Percentiles rank a stretch among this genome's conserved stretches.
phyloP scores from a whole-genome alignment of 2,329 filamentous ascomycete genomes.

The Colletotrichum musicola region DNA sequence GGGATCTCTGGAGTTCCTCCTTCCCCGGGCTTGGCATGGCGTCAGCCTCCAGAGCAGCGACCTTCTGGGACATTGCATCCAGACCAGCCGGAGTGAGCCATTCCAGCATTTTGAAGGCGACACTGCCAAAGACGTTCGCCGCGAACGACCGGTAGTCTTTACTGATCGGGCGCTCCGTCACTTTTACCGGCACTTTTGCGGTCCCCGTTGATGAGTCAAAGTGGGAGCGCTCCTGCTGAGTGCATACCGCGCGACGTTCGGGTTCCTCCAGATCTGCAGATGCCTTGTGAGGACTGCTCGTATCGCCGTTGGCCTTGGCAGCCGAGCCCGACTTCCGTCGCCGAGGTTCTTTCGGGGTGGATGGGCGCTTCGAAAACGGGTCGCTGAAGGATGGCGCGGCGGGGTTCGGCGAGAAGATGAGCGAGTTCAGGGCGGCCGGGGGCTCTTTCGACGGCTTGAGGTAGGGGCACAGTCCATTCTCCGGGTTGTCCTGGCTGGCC shows the following conservation, averaged over 20 bases:
- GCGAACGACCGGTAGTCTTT: constrained; percentile 72
- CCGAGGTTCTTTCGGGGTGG: constrained; percentile 23
- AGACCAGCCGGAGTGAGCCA: constrained; percentile 75
- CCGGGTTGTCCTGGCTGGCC: constrained; percentile 83
- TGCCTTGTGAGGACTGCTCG: not conserved
- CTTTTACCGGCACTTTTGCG: constrained; percentile 45
- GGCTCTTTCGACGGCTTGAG: constrained; percentile 57
- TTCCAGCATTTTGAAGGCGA: constrained; percentile 77
- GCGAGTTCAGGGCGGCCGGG: constrained; percentile 60
- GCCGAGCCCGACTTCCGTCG: constrained; percentile 25
- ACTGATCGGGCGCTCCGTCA: constrained; percentile 60
- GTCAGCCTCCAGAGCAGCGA: constrained; percentile 46
- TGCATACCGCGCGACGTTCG: not conserved
- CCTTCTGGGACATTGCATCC: constrained; percentile 59
- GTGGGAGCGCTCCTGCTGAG: constrained; percentile 30
- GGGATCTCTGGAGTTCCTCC: constrained; percentile 21
- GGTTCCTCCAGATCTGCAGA: constrained; percentile 9
- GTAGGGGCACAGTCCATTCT: constrained; percentile 74
- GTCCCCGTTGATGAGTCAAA: constrained; percentile 38
- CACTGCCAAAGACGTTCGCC: constrained; percentile 73
- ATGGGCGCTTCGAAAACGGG: constrained; percentile 32
- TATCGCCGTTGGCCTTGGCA: constrained; percentile 11
- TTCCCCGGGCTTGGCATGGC: constrained; percentile 38
- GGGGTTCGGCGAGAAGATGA: constrained; percentile 58
- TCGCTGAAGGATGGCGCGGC: constrained; percentile 41